Conservation (phyloP, 495 filamentous ascomycete species). For the Aspergillus saccharolyticus region DNA sequence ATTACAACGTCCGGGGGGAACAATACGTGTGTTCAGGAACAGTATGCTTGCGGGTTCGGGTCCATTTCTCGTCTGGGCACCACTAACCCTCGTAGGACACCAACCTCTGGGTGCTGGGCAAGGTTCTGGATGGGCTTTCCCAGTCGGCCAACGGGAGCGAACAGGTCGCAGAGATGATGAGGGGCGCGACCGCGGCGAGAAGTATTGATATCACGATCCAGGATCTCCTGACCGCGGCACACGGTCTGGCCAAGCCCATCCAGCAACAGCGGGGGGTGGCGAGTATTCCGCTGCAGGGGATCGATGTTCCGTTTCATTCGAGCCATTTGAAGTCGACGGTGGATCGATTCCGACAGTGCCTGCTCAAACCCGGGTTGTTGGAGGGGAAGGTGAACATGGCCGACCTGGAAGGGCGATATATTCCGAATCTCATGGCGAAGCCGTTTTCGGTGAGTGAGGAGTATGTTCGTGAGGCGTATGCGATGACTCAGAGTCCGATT, state of each 20-base stretch:
- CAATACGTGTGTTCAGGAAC: conserved; percentile 44
- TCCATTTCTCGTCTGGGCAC: neutral
- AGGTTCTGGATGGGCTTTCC: conserved; percentile 17
- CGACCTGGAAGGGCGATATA: conserved; percentile 20
- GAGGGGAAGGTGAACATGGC: conserved; percentile 22
- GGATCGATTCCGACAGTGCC: conserved; percentile 24
- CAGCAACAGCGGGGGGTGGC: conserved; percentile 24
- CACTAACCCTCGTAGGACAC: conserved; percentile 8
- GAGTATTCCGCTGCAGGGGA: conserved; percentile 35
- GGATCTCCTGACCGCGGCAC: neutral
- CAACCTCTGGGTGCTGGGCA: conserved; percentile 19
- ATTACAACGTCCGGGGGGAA: conserved; percentile 32
- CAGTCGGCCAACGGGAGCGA: neutral
- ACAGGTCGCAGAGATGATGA: conserved; percentile 2
- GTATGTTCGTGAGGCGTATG: conserved; percentile 88
- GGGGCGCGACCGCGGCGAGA: neutral
- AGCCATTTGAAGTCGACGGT: conserved; percentile 28
- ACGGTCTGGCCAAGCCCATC: conserved; percentile 16
- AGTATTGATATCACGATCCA: conserved; percentile 5
- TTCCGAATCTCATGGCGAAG: conserved; percentile 35
- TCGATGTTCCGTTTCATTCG: conserved; percentile 43
- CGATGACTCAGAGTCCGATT: conserved; percentile 50
- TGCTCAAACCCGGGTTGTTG: conserved; percentile 26
- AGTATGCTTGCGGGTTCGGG: conserved; percentile 21
- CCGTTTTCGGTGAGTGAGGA: conserved; percentile 67